These are phyloP conservation scores for Larix sibirica DNA, from an alignment of 83 land plant genomes.

Conservation along the genomic window DNA sequence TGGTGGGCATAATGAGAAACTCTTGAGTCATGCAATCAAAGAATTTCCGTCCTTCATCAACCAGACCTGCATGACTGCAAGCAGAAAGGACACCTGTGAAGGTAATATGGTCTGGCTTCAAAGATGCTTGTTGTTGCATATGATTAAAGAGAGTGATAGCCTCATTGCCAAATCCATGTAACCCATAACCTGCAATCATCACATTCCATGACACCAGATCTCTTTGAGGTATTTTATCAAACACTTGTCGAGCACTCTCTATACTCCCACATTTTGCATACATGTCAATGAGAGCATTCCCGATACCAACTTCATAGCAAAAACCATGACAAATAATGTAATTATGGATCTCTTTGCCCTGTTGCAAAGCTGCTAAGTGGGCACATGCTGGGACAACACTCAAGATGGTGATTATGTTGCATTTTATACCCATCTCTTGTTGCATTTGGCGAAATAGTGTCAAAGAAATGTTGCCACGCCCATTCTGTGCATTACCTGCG, in stretches of 20 bases:
- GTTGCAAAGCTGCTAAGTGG: not conserved
- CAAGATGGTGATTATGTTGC: slow-evolving; percentile 40
- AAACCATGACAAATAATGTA: not conserved
- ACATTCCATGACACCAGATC: slow-evolving; percentile 32
- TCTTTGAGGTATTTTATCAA: not conserved
- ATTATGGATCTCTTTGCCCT: not conserved
- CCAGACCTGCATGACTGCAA: not conserved
- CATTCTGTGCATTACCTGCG: slow-evolving; percentile 44
- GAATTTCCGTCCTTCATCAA: not conserved
- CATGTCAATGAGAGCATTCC: slow-evolving; percentile 15
- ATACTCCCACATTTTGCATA: slow-evolving; percentile 6
- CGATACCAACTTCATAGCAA: not conserved
- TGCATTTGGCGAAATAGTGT: slow-evolving; percentile 37
- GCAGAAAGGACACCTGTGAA: slow-evolving; percentile 2
- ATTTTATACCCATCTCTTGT: slow-evolving; percentile 15
- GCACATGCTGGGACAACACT: slow-evolving; percentile 50
- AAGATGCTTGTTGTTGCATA: not conserved
- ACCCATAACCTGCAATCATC: slow-evolving; percentile 35
- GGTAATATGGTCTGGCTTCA: not conserved
- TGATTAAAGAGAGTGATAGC: not conserved
- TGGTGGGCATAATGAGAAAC: not conserved
- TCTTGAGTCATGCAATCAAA: not conserved
- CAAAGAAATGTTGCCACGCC: slow-evolving; percentile 25
- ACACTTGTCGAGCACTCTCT: slow-evolving; percentile 2
- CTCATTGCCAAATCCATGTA: not conserved